Percentiles rank a stretch among this genome's conserved stretches.
Evolutionary conservation across 345 rosid species (phyloP).

Genomic region (Gossypium bickii): DNA sequence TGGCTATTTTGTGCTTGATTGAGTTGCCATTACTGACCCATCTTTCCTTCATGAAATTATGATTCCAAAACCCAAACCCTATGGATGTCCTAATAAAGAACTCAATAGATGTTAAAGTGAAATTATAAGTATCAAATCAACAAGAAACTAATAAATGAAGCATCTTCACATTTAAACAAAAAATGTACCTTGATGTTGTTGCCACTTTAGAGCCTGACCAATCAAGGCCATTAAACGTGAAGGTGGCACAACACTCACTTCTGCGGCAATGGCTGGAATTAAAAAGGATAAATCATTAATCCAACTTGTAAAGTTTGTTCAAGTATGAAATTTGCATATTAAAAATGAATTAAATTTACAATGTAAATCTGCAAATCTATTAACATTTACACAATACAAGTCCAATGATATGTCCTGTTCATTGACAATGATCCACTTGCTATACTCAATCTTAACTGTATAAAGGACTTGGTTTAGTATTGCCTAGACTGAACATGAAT

Average conservation of each 20-base stretch:
- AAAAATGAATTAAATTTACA: not conserved
- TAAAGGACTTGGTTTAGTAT: not conserved
- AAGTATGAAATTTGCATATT: not conserved
- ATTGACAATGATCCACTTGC: not conserved
- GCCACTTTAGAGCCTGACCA: conserved; percentile 99
- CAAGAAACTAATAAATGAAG: not conserved
- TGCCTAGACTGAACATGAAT: not conserved
- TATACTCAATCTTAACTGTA: not conserved
- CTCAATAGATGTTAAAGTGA: not conserved
- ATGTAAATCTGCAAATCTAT: not conserved
- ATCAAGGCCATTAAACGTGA: conserved; percentile 95
- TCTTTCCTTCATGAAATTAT: not conserved
- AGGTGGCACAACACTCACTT: conserved; percentile 95
- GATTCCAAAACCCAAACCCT: not conserved
- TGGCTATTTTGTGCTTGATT: not conserved
- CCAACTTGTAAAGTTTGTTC: not conserved
- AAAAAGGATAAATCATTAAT: conserved; percentile 14
- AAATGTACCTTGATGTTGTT: conserved; percentile 90
- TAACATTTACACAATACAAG: not conserved
- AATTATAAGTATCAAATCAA: not conserved
- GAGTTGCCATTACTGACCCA: not conserved
- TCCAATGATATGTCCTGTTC: not conserved
- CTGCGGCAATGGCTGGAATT: conserved; percentile 70
- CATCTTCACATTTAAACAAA: not conserved
- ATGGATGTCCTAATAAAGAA: conserved; percentile 1